Evolutionary conservation across 2,329 filamentous ascomycete genomes (phyloP).

Genomic region (Thielaviopsis populi): DNA sequence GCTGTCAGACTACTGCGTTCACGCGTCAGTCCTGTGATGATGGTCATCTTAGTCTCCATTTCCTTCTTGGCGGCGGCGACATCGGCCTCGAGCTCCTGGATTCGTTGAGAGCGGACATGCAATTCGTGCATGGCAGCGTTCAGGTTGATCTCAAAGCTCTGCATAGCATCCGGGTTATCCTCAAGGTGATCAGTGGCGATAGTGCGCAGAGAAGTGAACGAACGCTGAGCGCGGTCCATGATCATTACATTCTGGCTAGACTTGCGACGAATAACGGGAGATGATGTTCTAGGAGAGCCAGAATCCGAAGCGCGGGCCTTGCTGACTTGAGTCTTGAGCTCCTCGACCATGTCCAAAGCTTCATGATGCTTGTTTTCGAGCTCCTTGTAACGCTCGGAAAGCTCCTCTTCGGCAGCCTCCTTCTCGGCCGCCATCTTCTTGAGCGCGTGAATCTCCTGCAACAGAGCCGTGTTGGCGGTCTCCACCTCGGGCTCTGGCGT

Average conservation of each 20-base stretch:
- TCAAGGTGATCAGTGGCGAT: constrained; percentile 81
- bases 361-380: constrained; percentile 70
- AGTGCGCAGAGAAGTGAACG: constrained; percentile 76
- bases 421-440: constrained; percentile 59
- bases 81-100: constrained; percentile 78
- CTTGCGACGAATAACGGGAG: constrained; percentile 78
- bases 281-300: constrained; percentile 47
- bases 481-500: neutral
- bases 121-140: constrained; percentile 88
- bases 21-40: constrained; percentile 85
- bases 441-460: constrained; percentile 55
- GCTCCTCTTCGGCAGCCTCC: constrained; percentile 55
- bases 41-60: constrained; percentile 91
- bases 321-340: constrained; percentile 73
- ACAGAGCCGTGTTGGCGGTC: constrained; percentile 30
- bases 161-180: constrained; percentile 64
- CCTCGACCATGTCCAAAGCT: constrained; percentile 72
- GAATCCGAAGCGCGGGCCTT: constrained; percentile 52
- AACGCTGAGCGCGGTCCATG: constrained; percentile 81
- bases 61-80: constrained; percentile 75
- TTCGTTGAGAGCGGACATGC: constrained; percentile 70
- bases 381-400: constrained; percentile 67
- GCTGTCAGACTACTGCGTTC: constrained; percentile 79
- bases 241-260: constrained; percentile 79
- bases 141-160: constrained; percentile 83